Evolutionary conservation across 768 basidiomycete genomes (phyloP).

Genomic region (Xanthoconium stramineum): DNA sequence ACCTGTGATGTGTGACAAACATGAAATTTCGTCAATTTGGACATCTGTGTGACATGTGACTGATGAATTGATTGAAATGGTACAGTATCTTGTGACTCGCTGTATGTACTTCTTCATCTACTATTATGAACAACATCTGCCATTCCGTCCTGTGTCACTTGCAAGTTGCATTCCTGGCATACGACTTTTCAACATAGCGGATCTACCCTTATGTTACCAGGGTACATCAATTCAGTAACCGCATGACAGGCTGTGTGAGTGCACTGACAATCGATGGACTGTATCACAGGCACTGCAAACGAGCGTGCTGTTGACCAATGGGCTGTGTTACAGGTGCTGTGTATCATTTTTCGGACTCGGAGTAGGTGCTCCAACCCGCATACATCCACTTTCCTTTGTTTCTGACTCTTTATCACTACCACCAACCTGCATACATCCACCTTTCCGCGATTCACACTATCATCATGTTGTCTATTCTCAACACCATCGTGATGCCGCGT

Average conservation of each 20-base stretch:
- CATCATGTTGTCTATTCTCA: not conserved
- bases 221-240: not conserved
- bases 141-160: not conserved
- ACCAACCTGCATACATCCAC: not conserved
- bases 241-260: not conserved
- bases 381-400: not conserved
- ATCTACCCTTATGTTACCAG: not conserved
- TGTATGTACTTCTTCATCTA: not conserved
- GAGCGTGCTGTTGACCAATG: not conserved
- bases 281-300: not conserved
- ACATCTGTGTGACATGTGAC: no score
- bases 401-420: no score
- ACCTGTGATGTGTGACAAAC: no score
- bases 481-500: not conserved
- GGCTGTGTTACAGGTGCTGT: not conserved
- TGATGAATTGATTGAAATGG: no score
- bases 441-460: not conserved
- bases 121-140: not conserved
- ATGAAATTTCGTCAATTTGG: no score
- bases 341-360: not conserved
- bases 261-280: not conserved
- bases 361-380: not conserved
- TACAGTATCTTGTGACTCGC: no score
- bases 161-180: not conserved
- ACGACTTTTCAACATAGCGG: not conserved